Evolutionary conservation across 495 filamentous ascomycete genomes (phyloP).

Genomic region (Neurospora sp.): DNA sequence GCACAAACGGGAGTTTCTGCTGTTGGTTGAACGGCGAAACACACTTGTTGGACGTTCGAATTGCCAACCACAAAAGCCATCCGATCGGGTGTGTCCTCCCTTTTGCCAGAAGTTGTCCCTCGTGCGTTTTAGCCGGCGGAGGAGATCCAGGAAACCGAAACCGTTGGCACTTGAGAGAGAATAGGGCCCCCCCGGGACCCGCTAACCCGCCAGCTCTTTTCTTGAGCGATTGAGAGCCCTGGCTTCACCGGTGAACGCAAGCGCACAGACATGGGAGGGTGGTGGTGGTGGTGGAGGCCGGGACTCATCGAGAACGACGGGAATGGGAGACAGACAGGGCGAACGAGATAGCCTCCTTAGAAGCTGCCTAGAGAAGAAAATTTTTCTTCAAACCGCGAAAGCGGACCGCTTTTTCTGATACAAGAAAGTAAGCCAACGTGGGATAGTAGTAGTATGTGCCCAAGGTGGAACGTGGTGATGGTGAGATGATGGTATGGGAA

Average conservation of each 20-base stretch:
- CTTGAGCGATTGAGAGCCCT: not conserved
- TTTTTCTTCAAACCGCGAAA: not conserved
- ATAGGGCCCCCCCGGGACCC: not conserved
- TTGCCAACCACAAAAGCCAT: not conserved
- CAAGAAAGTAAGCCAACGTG: not conserved
- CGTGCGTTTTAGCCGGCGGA: not conserved
- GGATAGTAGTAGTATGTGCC: not conserved
- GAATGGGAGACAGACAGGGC: not conserved
- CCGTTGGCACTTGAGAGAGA: not conserved
- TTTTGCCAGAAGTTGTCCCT: not conserved
- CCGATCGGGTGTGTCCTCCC: not conserved
- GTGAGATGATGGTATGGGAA: not conserved
- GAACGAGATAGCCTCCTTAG: not conserved
- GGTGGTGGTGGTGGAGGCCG: not conserved
- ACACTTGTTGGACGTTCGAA: not conserved
- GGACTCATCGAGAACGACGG: not conserved
- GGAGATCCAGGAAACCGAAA: not conserved
- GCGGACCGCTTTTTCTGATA: not conserved
- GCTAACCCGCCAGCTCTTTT: not conserved
- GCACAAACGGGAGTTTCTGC: not conserved
- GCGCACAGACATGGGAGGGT: not conserved
- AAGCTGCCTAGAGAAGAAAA: not conserved
- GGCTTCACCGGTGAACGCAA: not conserved
- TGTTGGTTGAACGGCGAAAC: not conserved
- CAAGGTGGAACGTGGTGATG: not conserved